Percentiles rank a stretch among this genome's conserved stretches.
phyloP scores from a whole-genome alignment of 768 basidiomycete genomes.

The Myochromella boudieri region DNA sequence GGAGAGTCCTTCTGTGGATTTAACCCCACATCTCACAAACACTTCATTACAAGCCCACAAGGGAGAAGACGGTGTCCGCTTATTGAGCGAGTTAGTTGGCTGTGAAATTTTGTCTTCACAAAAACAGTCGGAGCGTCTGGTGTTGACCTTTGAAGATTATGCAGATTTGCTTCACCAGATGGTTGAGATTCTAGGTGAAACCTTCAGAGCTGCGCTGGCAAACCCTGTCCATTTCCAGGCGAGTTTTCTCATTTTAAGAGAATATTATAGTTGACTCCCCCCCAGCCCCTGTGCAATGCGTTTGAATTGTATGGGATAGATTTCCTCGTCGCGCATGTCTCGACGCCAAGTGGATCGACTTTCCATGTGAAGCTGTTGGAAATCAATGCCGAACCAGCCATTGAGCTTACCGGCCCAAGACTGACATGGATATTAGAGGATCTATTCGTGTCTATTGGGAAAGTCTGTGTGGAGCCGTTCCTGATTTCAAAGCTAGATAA shows the following conservation, averaged over 20 bases:
- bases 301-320: conserved; percentile 97
- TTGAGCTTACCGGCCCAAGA: conserved; percentile 86
- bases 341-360: conserved; percentile 26
- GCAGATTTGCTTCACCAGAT: conserved; percentile 60
- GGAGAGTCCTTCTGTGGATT: conserved; percentile 37
- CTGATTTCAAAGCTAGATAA: conserved; percentile 26
- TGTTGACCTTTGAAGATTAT: conserved; percentile 33
- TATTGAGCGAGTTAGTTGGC: conserved; percentile 80
- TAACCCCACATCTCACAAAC: conserved; percentile 86
- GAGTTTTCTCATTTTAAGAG: no score
- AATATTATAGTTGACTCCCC: no score
- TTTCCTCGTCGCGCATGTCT: conserved; percentile 66
- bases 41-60: conserved; percentile 77
- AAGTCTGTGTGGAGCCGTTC: conserved; percentile 72
- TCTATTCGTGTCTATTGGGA: conserved; percentile 70
- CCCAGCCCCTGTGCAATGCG: conserved; percentile 80
- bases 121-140: conserved; percentile 2
- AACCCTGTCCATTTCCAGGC: conserved; percentile 88
- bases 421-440: conserved; percentile 80
- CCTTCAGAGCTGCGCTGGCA: conserved; percentile 82
- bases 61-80: conserved; percentile 70
- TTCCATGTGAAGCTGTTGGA: conserved; percentile 76
- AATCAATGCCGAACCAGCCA: conserved; percentile 94
- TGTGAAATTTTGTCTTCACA: conserved; percentile 46
- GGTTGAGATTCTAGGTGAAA: conserved; percentile 66